Evolutionary conservation across 2,329 filamentous ascomycete genomes (phyloP).

Genomic region (Sclerotinia sclerotiorum): DNA sequence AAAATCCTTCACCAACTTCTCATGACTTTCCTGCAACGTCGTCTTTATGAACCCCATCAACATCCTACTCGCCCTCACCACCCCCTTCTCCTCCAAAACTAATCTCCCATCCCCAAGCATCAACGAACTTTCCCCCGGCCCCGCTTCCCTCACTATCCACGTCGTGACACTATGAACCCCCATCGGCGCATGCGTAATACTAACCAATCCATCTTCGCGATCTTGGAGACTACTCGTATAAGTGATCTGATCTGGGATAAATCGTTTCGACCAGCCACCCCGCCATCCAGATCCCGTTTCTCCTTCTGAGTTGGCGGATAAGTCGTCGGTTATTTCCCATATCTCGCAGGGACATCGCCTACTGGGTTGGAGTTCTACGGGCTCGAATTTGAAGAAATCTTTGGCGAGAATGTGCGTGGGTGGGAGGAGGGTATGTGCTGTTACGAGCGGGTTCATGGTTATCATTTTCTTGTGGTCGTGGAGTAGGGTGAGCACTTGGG

Average conservation of each 20-base stretch:
- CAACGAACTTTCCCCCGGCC: constrained; percentile 42
- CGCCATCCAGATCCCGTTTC: constrained; percentile 76
- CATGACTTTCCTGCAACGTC: constrained; percentile 74
- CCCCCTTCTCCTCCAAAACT: constrained; percentile 77
- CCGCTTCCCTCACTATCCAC: constrained; percentile 65
- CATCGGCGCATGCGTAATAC: constrained; percentile 39
- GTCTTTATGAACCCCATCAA: constrained; percentile 75
- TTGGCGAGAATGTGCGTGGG: constrained; percentile 40
- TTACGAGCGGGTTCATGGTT: constrained; percentile 78
- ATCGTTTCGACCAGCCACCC: constrained; percentile 59
- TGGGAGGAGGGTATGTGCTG: constrained; percentile 64
- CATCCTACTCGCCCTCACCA: constrained; percentile 74
- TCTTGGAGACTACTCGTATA: constrained; percentile 34
- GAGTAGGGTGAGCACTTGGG: constrained; percentile 68
- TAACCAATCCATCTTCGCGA: constrained; percentile 31
- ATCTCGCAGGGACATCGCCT: constrained; percentile 27
- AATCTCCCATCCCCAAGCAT: constrained; percentile 63
- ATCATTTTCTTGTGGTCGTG: constrained; percentile 81
- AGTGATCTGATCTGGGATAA: constrained; percentile 34
- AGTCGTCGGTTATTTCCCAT: constrained; percentile 34
- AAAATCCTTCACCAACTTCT: constrained; percentile 63
- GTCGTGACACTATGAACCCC: constrained; percentile 58
- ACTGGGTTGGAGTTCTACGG: constrained; percentile 62
- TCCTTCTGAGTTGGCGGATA: constrained; percentile 41
- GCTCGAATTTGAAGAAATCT: constrained; percentile 42